Percentiles rank a stretch among this genome's conserved stretches.
These are phyloP conservation scores for Arabis alpina DNA, from an alignment of 345 rosid species.

Conservation along the genomic window DNA sequence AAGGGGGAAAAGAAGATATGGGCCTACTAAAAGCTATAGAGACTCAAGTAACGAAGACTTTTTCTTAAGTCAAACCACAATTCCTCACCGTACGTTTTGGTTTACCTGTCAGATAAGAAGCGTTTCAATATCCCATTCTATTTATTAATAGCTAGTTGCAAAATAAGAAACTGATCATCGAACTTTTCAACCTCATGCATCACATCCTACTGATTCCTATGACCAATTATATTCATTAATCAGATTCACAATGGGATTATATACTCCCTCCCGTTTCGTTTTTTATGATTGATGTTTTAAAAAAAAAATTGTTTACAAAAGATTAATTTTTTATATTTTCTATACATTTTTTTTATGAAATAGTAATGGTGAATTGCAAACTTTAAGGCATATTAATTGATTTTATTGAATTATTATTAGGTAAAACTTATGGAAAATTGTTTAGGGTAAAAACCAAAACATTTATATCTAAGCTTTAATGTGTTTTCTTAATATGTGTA, in stretches of 20 bases:
- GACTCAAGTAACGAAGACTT: not conserved
- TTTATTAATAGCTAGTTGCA: not conserved
- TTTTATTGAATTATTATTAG: too few species aligned
- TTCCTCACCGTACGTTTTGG: slow-evolving; percentile 16
- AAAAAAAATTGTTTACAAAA: too few species aligned
- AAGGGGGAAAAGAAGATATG: not conserved
- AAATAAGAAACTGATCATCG: slow-evolving; percentile 3
- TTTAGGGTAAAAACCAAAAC: too few species aligned
- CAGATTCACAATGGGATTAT: not conserved
- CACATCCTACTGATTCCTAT: slow-evolving; percentile 14
- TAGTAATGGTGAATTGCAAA: too few species aligned
- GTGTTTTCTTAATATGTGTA: too few species aligned
- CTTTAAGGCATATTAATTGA: too few species aligned
- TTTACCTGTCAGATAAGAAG: slow-evolving; percentile 1
- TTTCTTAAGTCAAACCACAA: not conserved
- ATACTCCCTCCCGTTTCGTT: too few species aligned
- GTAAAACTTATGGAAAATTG: too few species aligned
- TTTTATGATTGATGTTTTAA: too few species aligned
- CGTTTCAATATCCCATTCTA: not conserved
- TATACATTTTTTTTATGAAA: too few species aligned
- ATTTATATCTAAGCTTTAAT: too few species aligned
- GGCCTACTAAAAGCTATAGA: not conserved
- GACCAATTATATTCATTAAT: not conserved
- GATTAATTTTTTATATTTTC: too few species aligned
- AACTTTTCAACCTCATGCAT: slow-evolving; percentile 11